Evolutionary conservation across 495 filamentous ascomycete genomes (phyloP), one percentile per base, ranked within the genome.

Genomic region (Talaromyces wortmannii): DNA sequence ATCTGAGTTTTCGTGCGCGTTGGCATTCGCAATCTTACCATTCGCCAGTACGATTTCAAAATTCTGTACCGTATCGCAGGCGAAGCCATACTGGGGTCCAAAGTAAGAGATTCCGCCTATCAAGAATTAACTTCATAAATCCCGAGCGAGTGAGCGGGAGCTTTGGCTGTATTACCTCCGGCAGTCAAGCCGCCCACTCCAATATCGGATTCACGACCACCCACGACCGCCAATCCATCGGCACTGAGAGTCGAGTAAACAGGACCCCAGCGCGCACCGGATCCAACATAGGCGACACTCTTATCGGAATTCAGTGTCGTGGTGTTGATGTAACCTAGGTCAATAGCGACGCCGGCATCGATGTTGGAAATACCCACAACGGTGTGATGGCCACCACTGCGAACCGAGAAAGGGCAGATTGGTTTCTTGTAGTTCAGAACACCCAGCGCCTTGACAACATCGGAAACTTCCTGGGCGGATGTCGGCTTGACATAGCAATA

Each of bases 11-110:
- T 59, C 58, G 0, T 55, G 45, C 2, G 57, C 55, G 56, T 78
- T 81, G 48, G 74, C 79, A 44, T 79, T 74, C 45, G 78, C 60
- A 31, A 80, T 68, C 1, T 55, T 52, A 3, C 81, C 80, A 46
- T 70, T 67, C 0, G 73, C 77, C 5, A 84, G 67, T 6, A 84
- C 78, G n/a, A 82, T 70, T 56, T 82, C 71, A 56, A 61, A 79
- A 45, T 73, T 77, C 16, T 67, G 61, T 42, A 82, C 68, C 16
- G 71, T 72, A 48, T 79, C 76, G 45, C 71, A 78, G 33, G 66
- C 77, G 49, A 73, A 74, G 0, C 78, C 78, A 54, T 69, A 61
- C 7, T 64, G 55, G 0, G 68, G 63, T 7, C 70, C 63, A 55
- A 72, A 68, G 61, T 72, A 79, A 7, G 74, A 70, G 48, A 69